A percentile compares a stretch with the other conserved stretches of the same genome.
Evolutionary conservation across 164 flowering plant genomes (phyloP).

Genomic region (Macadamia integrifolia): DNA sequence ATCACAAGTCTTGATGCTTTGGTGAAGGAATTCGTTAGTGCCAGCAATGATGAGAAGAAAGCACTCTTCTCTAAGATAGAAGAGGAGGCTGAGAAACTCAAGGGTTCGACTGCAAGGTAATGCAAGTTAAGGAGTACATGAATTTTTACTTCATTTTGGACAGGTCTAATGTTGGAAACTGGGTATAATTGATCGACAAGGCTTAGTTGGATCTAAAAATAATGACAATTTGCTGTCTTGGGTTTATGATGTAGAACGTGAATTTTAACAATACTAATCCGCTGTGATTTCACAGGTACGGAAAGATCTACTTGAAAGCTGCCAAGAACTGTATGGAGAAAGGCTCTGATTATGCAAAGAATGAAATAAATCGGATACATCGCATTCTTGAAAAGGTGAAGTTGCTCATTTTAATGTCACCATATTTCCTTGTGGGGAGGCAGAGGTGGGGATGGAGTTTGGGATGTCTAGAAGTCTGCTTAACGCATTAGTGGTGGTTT

Average conservation of each 20-base stretch:
- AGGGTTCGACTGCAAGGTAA: conserved; percentile 73
- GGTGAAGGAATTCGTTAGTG: conserved; percentile 79
- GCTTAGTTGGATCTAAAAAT: too few species aligned
- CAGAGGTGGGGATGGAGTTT: too few species aligned
- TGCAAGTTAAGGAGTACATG: too few species aligned
- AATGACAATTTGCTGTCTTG: too few species aligned
- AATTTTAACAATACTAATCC: neutral
- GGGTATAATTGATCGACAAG: neutral
- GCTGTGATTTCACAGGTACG: conserved; percentile 43
- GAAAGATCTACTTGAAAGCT: conserved; percentile 74
- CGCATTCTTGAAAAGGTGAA: conserved; percentile 86
- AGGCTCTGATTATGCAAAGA: conserved; percentile 80
- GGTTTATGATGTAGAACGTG: too few species aligned
- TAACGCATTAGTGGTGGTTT: too few species aligned
- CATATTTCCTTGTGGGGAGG: too few species aligned
- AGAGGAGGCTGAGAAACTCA: conserved; percentile 71
- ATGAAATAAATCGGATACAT: conserved; percentile 66
- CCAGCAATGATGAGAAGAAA: conserved; percentile 66
- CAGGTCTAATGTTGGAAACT: neutral
- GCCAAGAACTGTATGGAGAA: conserved; percentile 64
- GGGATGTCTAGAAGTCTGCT: too few species aligned
- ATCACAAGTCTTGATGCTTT: conserved; percentile 48
- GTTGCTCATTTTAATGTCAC: neutral
- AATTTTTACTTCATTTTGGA: neutral
- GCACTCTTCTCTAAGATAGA: conserved; percentile 48